Evolutionary conservation across 768 basidiomycete genomes (phyloP), one percentile per base, ranked within the genome.

Genomic region (Boletus sensibilis): DNA sequence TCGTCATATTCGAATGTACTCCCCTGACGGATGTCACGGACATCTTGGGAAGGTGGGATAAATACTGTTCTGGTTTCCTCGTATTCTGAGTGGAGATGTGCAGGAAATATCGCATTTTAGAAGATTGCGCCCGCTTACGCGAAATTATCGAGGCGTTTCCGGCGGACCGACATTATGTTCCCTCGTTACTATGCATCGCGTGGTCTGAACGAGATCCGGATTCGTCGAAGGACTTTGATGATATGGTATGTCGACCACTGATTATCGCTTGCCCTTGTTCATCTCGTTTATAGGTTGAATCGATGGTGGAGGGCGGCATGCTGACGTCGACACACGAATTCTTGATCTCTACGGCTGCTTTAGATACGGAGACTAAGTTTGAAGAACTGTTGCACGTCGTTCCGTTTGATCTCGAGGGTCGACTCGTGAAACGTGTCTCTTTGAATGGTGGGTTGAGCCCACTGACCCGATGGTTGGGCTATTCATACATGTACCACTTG

Each of bases 1-100:
- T 90, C 23, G 78, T 91, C 55, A 71, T 90, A n/a, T 88, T 92
- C 53, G 90, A 92, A 66, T 82, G 85, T 46, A 87, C 86, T 1
- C 85, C 90, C 0, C 53, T 87, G 42, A 82, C 81, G 43, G 83
- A 77, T n/a, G 70, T 84, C 1, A 60, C 74, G 25, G 88, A 91
- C 65, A 82, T 86, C 14, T 69, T 90, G 34, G 88, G 87, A 72
- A 83, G 78, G 89, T 90, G 51, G 31, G 75, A 69, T 6, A 9
- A 13, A 12, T 38, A 6, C 14, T 18, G 5, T 40, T 52, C 3
- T 50, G 20, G 45, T 49, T 23, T 48, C 21, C 39, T 5, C 31
- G 27, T 41, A 33, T 49, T 38, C 50, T 61, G 35, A 59, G 27
- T 23, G 25, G 53, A 38, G 4, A 20, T 21, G 48, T 37, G 0